Evolutionary conservation across 495 filamentous ascomycete genomes (phyloP).

Genomic region (Penicillium antarcticum): DNA sequence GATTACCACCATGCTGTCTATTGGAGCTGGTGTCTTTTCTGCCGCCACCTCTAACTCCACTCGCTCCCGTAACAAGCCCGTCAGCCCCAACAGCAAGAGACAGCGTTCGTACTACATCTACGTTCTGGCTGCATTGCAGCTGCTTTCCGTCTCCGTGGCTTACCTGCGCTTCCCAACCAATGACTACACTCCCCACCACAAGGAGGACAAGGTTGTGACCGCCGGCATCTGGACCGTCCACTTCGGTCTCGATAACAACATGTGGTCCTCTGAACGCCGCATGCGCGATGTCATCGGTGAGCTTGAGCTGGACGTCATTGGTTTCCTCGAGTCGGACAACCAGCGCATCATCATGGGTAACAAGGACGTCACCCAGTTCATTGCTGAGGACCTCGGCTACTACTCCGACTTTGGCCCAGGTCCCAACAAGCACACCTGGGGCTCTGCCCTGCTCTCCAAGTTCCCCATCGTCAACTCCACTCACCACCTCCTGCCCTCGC

Average conservation of each 20-base stretch:
- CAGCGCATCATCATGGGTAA: slow-evolving; percentile 99
- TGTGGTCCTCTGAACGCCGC: slow-evolving; percentile 95
- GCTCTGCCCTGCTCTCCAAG: slow-evolving; percentile 86
- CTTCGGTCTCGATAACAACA: slow-evolving; percentile 97
- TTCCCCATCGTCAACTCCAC: slow-evolving; percentile 98
- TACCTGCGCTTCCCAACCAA: slow-evolving; percentile 94
- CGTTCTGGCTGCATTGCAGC: slow-evolving; percentile 66
- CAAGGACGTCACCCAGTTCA: slow-evolving; percentile 90
- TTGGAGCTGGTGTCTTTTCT: slow-evolving; percentile 84
- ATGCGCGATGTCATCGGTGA: slow-evolving; percentile 92
- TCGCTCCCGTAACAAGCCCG: slow-evolving; percentile 43
- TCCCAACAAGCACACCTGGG: slow-evolving; percentile 99
- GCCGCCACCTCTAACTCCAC: slow-evolving; percentile 53
- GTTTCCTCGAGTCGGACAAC: slow-evolving; percentile 87
- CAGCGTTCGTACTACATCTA: slow-evolving; percentile 71
- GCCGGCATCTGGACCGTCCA: slow-evolving; percentile 99
- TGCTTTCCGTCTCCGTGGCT: slow-evolving; percentile 75
- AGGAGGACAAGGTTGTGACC: slow-evolving; percentile 79
- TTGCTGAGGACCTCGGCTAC: slow-evolving; percentile 96
- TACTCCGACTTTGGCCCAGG: slow-evolving; percentile 97
- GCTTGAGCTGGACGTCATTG: slow-evolving; percentile 90
- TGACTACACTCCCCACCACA: slow-evolving; percentile 86
- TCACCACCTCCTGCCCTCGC: slow-evolving; percentile 90
- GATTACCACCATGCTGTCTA: slow-evolving; percentile 75
- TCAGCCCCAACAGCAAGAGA: slow-evolving; percentile 51